Evolutionary conservation across 306 rosid genomes (phyloP).

Genomic region (Gynostemma pentaphyllum): DNA sequence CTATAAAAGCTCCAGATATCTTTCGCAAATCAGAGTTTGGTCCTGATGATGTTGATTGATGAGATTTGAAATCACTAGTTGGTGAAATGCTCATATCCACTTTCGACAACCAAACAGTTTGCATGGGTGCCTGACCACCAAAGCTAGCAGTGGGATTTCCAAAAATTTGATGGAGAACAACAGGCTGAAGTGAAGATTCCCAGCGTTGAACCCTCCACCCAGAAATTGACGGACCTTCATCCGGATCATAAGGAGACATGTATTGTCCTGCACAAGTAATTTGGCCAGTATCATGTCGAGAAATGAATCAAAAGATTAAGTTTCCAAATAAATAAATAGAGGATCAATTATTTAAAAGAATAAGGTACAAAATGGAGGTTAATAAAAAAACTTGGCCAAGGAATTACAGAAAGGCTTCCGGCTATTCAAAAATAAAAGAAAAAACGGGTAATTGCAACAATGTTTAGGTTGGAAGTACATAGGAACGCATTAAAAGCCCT

Average conservation of each 20-base stretch:
- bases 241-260: conserved; percentile 99
- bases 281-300: background rate
- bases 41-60: conserved; percentile 44
- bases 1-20: conserved; percentile 34
- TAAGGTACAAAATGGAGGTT: background rate
- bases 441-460: background rate
- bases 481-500: background rate
- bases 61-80: conserved; percentile 77
- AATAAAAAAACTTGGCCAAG: background rate
- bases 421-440: background rate
- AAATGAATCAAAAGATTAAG: background rate
- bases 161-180: conserved; percentile 96
- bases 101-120: conserved; percentile 96
- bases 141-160: conserved; percentile 86
- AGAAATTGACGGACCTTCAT: conserved; percentile 94
- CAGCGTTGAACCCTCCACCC: conserved; percentile 99
- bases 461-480: background rate
- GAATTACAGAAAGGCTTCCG: background rate
- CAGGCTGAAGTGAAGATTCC: conserved; percentile 91
- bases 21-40: conserved; percentile 41
- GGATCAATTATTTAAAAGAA: background rate
- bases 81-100: conserved; percentile 82
- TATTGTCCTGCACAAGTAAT: conserved; percentile 70
- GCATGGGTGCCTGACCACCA: conserved; percentile 96
- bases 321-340: background rate